phyloP scores from a whole-genome alignment of 1,139 yeast genomes.

The Taiozyma sp. region DNA sequence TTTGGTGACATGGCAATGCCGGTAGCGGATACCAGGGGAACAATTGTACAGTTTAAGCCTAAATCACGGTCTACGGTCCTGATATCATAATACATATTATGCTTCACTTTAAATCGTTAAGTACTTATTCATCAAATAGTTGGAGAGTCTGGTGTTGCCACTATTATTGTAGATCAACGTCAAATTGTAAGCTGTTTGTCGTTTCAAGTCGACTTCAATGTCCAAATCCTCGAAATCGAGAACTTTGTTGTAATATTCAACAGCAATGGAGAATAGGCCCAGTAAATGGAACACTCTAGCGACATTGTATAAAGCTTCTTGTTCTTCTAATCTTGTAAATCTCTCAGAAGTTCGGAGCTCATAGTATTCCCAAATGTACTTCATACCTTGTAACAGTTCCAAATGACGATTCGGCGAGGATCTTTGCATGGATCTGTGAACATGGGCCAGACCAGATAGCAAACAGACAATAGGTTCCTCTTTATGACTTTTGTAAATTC shows the following conservation, averaged over 20 bases:
- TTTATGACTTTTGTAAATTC: conserved; percentile 58
- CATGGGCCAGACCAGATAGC: conserved; percentile 71
- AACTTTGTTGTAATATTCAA: conserved; percentile 66
- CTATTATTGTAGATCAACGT: conserved; percentile 67
- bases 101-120: conserved; percentile 28
- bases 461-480: conserved; percentile 78
- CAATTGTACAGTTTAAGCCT: too few relatives aligned
- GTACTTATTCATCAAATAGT: conserved; percentile 57
- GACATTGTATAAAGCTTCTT: conserved; percentile 79
- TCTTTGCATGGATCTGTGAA: conserved; percentile 93
- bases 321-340: conserved; percentile 47
- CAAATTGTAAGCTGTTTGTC: conserved; percentile 85
- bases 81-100: background rate
- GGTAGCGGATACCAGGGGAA: background rate
- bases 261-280: conserved; percentile 71
- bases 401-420: conserved; percentile 80
- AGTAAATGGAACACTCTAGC: conserved; percentile 84
- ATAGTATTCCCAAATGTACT: conserved; percentile 69
- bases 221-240: conserved; percentile 30
- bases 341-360: conserved; percentile 34
- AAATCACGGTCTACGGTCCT: too few relatives aligned
- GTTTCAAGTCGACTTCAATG: conserved; percentile 44
- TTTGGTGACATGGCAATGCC: background rate
- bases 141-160: conserved; percentile 67
- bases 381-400: conserved; percentile 82